Base-by-base conservation (phyloP, 192 early-diverging fungal species). In the Umbelopsis vinacea region DNA sequence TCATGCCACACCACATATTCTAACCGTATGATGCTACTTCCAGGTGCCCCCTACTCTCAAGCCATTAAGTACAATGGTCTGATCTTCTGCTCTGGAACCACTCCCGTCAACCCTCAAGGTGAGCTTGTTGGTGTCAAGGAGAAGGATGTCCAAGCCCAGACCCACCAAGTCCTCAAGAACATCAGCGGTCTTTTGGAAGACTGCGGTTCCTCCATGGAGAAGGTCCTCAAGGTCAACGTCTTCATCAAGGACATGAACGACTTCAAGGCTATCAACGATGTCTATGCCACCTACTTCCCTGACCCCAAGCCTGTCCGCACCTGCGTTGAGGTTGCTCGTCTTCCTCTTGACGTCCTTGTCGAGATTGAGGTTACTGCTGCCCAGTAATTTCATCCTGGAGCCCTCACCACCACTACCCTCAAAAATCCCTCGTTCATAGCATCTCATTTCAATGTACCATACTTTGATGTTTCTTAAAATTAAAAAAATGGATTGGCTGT, bases 171-270 rank as follows among this genome's bases (percentile, higher is more conserved):
- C 15, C 73, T 98, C 67, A 89, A 84, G 78, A 98, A 98, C 85
- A 83, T 96, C 67, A 74, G 85, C 72, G 92, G 91, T 9, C 90
- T 98, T 54, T 84, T 98, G 26, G 87, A 90, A 77, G 93, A 86
- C 11, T 84, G 89, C 35, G 86, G 91, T 70, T 90, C 93, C 69
- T 88, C 88, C 47, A 85, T 98, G 43, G 85, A 90, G 55, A 88
- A 92, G 72, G 91, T 96, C 15, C 89, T 96, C 79, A 98, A 98
- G 87, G 93, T 93, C 22, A 96, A 93, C 26, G 94, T 96, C 57
- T 98, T 96, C 78, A 76, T 97, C 45, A 91, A 94, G 81, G 86
- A 87, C 76, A 92, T 92, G 85, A 91, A 91, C 82, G 93, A 96
- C 81, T 97, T 96, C 84, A 85, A 76, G n/a, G 81, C 79, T 26